phyloP scores from a whole-genome alignment of 805 yeast genomes.

The Wickerhamiella kurtzmanii region DNA sequence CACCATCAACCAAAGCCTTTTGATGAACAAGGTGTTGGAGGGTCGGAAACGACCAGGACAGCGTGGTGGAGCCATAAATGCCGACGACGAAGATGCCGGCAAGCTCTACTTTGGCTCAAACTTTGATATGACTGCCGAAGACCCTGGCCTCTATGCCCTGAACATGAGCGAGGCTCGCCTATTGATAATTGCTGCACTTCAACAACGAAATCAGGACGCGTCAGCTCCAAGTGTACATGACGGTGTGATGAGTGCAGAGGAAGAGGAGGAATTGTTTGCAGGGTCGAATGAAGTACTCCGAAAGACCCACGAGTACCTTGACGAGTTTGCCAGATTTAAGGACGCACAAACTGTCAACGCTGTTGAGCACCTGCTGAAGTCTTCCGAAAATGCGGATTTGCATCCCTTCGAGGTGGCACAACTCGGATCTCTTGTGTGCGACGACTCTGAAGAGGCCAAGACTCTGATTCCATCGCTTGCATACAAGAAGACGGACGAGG shows the following conservation, averaged over 20 bases:
- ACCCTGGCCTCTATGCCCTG: slow-evolving; percentile 65
- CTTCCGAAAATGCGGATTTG: slow-evolving; percentile 57
- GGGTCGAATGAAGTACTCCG: slow-evolving; percentile 50
- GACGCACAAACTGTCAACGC: slow-evolving; percentile 88
- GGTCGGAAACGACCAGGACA: slow-evolving; percentile 12
- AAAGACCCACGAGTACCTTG: slow-evolving; percentile 76
- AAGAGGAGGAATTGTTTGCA: slow-evolving; percentile 21
- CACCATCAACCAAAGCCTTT: background rate
- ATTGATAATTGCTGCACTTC: slow-evolving; percentile 77
- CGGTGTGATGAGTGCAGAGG: background rate
- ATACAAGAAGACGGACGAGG: slow-evolving; percentile 71
- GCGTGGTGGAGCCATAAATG: slow-evolving; percentile 3
- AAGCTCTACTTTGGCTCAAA: slow-evolving; percentile 83
- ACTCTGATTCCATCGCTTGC: slow-evolving; percentile 80
- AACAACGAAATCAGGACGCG: slow-evolving; percentile 49
- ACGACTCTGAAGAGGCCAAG: slow-evolving; percentile 93
- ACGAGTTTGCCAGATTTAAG: slow-evolving; percentile 78
- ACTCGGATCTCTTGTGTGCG: slow-evolving; percentile 77
- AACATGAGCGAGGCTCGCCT: slow-evolving; percentile 84
- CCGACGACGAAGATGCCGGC: slow-evolving; percentile 85
- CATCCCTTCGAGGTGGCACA: slow-evolving; percentile 97
- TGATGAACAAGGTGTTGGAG: slow-evolving; percentile 1
- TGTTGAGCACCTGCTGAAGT: slow-evolving; percentile 69
- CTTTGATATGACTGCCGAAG: slow-evolving; percentile 64
- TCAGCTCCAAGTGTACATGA: slow-evolving; percentile 18